Conservation (phyloP, 345 rosid genomes). For the Triadica sebifera region DNA sequence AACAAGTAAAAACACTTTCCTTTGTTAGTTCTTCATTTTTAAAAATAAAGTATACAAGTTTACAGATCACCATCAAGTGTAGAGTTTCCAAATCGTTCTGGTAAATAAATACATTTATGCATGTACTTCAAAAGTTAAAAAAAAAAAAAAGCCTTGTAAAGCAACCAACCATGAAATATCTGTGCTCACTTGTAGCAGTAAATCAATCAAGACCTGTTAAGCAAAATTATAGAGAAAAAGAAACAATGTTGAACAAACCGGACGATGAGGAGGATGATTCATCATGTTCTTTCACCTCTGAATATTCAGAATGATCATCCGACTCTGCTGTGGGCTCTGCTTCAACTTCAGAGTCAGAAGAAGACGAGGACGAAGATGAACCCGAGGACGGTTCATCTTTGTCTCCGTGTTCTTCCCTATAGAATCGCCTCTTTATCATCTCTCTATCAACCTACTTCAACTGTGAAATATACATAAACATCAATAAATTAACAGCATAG, state of each 20-base stretch:
- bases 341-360: constrained; percentile 52
- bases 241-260: constrained; percentile 39
- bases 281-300: constrained; percentile 30
- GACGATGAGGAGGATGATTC: constrained; percentile 32
- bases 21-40: not conserved
- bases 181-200: not conserved
- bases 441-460: constrained; percentile 3
- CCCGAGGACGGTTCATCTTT: constrained; percentile 51
- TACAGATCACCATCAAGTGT: not conserved
- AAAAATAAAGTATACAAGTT: not conserved
- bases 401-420: constrained; percentile 71
- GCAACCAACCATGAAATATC: too few relatives aligned
- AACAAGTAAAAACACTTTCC: not conserved
- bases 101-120: too few relatives aligned
- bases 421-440: constrained; percentile 87
- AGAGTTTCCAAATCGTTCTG: not conserved
- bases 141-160: too few relatives aligned
- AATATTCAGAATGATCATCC: constrained; percentile 39
- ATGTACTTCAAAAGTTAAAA: too few relatives aligned
- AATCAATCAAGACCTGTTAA: not conserved
- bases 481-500: too few relatives aligned
- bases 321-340: constrained; percentile 34
- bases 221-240: not conserved
- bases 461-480: too few relatives aligned
- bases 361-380: constrained; percentile 61